Evolutionary conservation across 2,329 filamentous ascomycete genomes (phyloP), one percentile per base, ranked within the genome.

Genomic region (Aspergillus melleus): DNA sequence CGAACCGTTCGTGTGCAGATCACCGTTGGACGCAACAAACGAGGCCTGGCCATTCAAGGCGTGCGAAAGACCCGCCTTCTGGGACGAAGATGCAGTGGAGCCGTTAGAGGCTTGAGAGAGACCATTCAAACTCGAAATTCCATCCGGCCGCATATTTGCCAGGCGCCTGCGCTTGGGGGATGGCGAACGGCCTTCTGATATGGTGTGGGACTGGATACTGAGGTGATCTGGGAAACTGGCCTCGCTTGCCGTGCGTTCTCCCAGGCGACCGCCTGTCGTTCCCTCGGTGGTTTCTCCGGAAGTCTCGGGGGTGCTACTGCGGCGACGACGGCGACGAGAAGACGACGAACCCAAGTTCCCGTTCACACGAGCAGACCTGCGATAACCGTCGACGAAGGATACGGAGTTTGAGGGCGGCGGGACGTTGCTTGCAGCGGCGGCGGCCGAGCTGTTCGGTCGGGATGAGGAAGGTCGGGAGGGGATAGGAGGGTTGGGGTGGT

Each of bases 61-160:
- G 58, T 76, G 74, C 57, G 76, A 72, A 12, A 78, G 61, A 65
- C 83, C 83, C 53, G 79, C 74, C 72, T 79, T 82, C 77, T 77
- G 78, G 77, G 74, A 76, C 72, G 68, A 71, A 16, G 77, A 75
- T 19, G 72, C 66, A 11, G 73, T 67, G 59, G 83, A 82, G 59
- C 87, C 87, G 72, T 89, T 89, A 32, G 84, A 80, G 60, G 82
- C 77, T 66, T 80, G 75, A 62, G 80, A 81, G 63, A 81, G 79
- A 65, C 85, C 85, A 72, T 87, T 88, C 67, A 83, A 77, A 70
- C 72, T 80, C 72, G 76, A 77, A 73, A 78, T 83, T 63, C 80
- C 81, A 75, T 88, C 85, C 64, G 84, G 80, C 78, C 86, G 83
- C 88, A 90, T 91, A 74, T 76, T 87, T 74, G 77, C 72, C 68